Evolutionary conservation across 768 basidiomycete genomes (phyloP).

Genomic region (Termitomyces sp.): DNA sequence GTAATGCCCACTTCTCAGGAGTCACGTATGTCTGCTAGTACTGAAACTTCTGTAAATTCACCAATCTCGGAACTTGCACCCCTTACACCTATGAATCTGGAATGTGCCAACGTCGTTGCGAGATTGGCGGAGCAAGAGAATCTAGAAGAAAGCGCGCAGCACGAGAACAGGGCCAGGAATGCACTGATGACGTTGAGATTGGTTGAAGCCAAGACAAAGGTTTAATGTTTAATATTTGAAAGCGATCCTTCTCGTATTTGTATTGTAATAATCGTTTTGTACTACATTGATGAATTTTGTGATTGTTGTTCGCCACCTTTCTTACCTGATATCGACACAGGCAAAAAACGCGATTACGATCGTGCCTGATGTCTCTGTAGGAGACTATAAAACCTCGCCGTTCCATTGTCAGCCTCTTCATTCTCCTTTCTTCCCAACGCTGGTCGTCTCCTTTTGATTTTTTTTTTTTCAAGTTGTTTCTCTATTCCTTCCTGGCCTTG

Average conservation of each 20-base stretch:
- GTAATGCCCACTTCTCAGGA: conserved; percentile 4
- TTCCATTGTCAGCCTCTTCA: conserved; percentile 12
- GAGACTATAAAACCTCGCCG: conserved; percentile 1
- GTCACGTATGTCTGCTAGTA: neutral
- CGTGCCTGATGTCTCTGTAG: neutral
- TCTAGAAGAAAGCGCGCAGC: neutral
- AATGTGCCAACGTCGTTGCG: neutral
- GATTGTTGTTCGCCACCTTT: neutral
- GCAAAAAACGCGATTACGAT: neutral
- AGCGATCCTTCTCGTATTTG: neutral
- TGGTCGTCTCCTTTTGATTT: conserved; percentile 9
- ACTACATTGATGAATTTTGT: neutral
- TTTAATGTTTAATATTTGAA: neutral
- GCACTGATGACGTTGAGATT: conserved; percentile 13
- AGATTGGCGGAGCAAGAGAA: neutral
- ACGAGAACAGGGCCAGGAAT: neutral
- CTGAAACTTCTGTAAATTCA: conserved; percentile 1
- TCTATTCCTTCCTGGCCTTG: conserved; percentile 3
- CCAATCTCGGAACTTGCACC: conserved; percentile 4
- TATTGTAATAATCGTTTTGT: neutral
- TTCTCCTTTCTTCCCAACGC: conserved; percentile 13
- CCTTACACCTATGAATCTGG: conserved; percentile 4
- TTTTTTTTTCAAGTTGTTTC: no score
- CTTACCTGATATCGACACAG: neutral
- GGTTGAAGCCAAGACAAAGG: neutral